These are phyloP conservation scores for Colletotrichum acutatum DNA, from an alignment of 2,329 filamentous ascomycete genomes.

Conservation along the genomic window DNA sequence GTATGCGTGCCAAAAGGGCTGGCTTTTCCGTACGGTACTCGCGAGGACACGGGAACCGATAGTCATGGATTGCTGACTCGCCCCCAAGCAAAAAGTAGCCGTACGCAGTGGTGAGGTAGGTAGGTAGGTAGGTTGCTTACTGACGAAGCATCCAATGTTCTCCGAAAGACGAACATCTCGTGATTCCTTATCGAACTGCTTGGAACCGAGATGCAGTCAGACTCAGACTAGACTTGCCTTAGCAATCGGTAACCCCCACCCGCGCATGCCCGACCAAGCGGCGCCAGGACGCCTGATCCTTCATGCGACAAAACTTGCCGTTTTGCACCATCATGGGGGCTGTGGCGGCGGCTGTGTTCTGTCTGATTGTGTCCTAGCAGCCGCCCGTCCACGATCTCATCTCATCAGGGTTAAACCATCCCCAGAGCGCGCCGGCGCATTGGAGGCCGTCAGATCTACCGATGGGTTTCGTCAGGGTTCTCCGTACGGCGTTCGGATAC, in stretches of 20 bases:
- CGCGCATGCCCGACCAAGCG: not conserved
- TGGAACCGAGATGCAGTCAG: not conserved
- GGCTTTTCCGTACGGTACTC: not conserved
- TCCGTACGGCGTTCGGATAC: not conserved
- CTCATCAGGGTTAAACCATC: too few relatives aligned
- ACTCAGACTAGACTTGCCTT: too few relatives aligned
- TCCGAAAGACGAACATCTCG: not conserved
- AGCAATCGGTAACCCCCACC: not conserved
- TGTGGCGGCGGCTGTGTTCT: not conserved
- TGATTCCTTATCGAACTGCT: not conserved
- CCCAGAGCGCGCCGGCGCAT: too few relatives aligned
- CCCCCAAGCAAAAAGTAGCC: not conserved
- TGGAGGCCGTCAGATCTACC: not conserved
- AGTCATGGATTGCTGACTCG: not conserved
- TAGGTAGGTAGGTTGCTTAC: not conserved
- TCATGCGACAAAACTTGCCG: not conserved
- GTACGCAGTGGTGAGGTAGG: not conserved
- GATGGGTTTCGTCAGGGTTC: too few relatives aligned
- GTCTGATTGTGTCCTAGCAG: not conserved
- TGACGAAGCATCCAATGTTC: not conserved
- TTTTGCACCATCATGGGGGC: not conserved
- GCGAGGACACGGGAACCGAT: not conserved
- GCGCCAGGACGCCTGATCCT: not conserved
- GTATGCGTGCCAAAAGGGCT: not conserved
- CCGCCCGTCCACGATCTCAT: not conserved